A percentile compares a stretch with the other conserved stretches of the same genome.
Evolutionary conservation across 306 rosid species (phyloP).

Genomic region (Lotus japonicus): DNA sequence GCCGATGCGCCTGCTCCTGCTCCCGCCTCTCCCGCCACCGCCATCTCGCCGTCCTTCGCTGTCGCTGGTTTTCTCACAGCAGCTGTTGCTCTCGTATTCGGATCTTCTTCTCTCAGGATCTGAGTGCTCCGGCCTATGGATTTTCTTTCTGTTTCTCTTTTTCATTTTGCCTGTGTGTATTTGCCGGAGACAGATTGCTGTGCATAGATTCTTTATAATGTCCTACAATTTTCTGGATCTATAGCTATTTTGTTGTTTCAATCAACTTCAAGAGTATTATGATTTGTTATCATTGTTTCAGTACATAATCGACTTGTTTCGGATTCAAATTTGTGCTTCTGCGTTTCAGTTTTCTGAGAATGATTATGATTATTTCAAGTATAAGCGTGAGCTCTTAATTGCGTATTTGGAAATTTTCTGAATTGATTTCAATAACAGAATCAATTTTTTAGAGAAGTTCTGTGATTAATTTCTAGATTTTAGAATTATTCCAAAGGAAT

Average conservation of each 20-base stretch:
- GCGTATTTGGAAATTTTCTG: too few relatives aligned
- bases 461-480: too few relatives aligned
- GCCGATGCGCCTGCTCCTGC: conserved; percentile 70
- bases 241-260: not conserved
- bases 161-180: not conserved
- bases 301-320: conserved; percentile 19
- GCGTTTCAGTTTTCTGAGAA: not conserved
- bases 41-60: conserved; percentile 46
- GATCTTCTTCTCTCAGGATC: conserved; percentile 60
- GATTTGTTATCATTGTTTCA: not conserved
- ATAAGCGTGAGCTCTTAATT: too few relatives aligned
- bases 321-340: not conserved
- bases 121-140: conserved; percentile 18
- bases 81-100: conserved; percentile 45
- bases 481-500: too few relatives aligned
- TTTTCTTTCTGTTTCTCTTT: not conserved
- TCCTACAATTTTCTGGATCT: conserved; percentile 7
- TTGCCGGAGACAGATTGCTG: not conserved
- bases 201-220: not conserved
- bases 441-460: too few relatives aligned
- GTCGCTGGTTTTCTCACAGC: conserved; percentile 34
- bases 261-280: not conserved
- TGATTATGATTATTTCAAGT: too few relatives aligned
- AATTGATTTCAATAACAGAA: too few relatives aligned
- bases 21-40: conserved; percentile 51